These are phyloP conservation scores for Diaporthe citrichinensis DNA, from an alignment of 2,329 filamentous ascomycete species.

Conservation along the genomic window DNA sequence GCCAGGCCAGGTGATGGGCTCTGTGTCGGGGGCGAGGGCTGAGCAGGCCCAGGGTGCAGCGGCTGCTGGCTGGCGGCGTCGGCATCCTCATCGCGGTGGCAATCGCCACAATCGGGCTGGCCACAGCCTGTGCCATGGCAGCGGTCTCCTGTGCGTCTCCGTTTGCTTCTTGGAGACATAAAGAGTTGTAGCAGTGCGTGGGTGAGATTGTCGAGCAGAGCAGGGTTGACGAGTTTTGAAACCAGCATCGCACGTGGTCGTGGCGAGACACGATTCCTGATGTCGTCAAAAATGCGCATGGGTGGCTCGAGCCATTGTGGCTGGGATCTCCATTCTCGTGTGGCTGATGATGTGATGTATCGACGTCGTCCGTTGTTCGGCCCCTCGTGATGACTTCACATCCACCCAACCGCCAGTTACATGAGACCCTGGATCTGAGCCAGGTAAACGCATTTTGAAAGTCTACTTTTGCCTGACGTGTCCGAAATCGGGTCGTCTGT, in stretches of 20 bases:
- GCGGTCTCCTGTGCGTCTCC: slow-evolving; percentile 30
- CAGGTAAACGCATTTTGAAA: neutral
- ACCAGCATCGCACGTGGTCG: neutral
- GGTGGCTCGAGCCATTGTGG: slow-evolving; percentile 32
- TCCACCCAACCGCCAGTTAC: neutral
- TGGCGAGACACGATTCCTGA: slow-evolving; percentile 22
- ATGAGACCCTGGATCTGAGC: neutral
- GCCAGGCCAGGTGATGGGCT: slow-evolving; percentile 8
- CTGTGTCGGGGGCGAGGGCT: neutral
- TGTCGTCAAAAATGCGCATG: slow-evolving; percentile 15
- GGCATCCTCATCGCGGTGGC: slow-evolving; percentile 19
- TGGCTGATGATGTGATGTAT: slow-evolving; percentile 5
- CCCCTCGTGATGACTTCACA: neutral
- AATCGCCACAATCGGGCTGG: slow-evolving; percentile 21
- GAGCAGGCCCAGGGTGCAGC: neutral
- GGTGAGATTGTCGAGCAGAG: neutral
- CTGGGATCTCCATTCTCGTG: neutral
- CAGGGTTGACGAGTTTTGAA: neutral
- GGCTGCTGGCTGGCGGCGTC: neutral
- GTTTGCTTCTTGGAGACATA: slow-evolving; percentile 32
- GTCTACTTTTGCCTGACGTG: fast-evolving
- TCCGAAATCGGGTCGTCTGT: neutral
- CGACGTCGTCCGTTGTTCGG: slow-evolving; percentile 7
- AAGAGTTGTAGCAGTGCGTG: neutral
- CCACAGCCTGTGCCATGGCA: slow-evolving; percentile 25